These are phyloP conservation scores for Ustilago sp. DNA, from an alignment of 1,284 basidiomycete genomes.

Conservation along the genomic window DNA sequence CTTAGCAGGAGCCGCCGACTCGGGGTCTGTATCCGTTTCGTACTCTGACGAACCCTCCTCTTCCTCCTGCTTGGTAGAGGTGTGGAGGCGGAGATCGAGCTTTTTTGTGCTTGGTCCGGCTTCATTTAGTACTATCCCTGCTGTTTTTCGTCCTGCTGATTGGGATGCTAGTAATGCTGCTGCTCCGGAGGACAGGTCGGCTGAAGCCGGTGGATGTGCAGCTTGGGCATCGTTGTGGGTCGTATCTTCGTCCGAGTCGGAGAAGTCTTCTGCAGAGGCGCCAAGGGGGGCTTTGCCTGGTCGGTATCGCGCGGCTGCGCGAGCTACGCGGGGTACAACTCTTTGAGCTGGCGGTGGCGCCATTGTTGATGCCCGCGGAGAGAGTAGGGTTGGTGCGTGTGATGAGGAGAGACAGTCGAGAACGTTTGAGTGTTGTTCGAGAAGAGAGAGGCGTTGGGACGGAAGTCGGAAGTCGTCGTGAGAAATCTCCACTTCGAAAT, in stretches of 20 bases:
- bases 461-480: background rate
- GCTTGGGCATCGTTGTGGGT: background rate
- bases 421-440: background rate
- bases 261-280: slow-evolving; percentile 31
- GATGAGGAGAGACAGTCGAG: background rate
- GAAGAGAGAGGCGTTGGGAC: background rate
- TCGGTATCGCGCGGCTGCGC: slow-evolving; percentile 64
- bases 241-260: slow-evolving; percentile 41
- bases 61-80: background rate
- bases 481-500: background rate
- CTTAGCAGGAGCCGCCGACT: slow-evolving; percentile 35
- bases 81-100: slow-evolving; percentile 31
- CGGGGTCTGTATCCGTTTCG: slow-evolving; percentile 73
- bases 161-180: slow-evolving; percentile 7
- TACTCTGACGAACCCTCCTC: slow-evolving; percentile 70
- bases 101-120: slow-evolving; percentile 24
- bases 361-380: slow-evolving; percentile 4
- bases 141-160: slow-evolving; percentile 15
- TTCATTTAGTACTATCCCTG: slow-evolving; percentile 22
- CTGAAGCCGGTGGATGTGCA: background rate
- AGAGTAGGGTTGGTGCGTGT: background rate
- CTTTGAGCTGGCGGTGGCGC: slow-evolving; percentile 16
- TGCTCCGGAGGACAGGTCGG: slow-evolving; percentile 16
- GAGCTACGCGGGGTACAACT: slow-evolving; percentile 32
- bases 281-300: slow-evolving; percentile 64